phyloP scores from a whole-genome alignment of 176 grass and related monocot genomes.

The Stipa capillata region DNA sequence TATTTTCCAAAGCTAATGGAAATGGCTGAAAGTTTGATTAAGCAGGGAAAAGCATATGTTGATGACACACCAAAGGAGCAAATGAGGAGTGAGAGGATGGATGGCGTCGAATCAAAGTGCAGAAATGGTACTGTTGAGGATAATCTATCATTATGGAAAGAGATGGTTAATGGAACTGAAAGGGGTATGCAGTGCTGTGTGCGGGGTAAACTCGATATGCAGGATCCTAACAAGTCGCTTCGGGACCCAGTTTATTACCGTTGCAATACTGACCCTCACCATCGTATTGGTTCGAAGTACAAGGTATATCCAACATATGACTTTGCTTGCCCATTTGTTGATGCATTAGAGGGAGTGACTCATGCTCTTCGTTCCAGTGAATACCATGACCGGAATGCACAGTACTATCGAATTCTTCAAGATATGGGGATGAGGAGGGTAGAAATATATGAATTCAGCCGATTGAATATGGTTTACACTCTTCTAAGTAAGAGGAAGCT shows the following conservation, averaged over 20 bases:
- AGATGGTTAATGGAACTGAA: slow-evolving; percentile 63
- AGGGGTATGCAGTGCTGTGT: slow-evolving; percentile 67
- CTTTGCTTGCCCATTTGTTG: slow-evolving; percentile 91
- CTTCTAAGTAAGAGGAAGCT: slow-evolving; percentile 84
- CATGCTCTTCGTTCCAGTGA: slow-evolving; percentile 88
- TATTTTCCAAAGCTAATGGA: slow-evolving; percentile 75
- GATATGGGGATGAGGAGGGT: slow-evolving; percentile 69
- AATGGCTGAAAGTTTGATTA: slow-evolving; percentile 68
- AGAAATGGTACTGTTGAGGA: slow-evolving; percentile 56
- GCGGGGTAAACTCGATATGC: slow-evolving; percentile 77
- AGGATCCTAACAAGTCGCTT: slow-evolving; percentile 80
- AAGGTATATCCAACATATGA: slow-evolving; percentile 91
- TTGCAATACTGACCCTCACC: slow-evolving; percentile 60
- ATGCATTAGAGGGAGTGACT: slow-evolving; percentile 62
- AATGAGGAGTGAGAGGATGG: slow-evolving; percentile 89
- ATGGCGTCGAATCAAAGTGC: slow-evolving; percentile 69
- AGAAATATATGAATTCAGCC: slow-evolving; percentile 74
- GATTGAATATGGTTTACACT: slow-evolving; percentile 86
- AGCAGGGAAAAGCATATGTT: slow-evolving; percentile 76
- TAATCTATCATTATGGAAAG: slow-evolving; percentile 70
- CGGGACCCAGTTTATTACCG: slow-evolving; percentile 79
- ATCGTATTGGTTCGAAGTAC: slow-evolving; percentile 71
- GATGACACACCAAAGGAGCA: slow-evolving; percentile 82
- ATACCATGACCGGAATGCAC: slow-evolving; percentile 81
- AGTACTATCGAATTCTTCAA: slow-evolving; percentile 66